phyloP scores from a whole-genome alignment of 108 stramenopile species.

The Nannochloropsis salina region DNA sequence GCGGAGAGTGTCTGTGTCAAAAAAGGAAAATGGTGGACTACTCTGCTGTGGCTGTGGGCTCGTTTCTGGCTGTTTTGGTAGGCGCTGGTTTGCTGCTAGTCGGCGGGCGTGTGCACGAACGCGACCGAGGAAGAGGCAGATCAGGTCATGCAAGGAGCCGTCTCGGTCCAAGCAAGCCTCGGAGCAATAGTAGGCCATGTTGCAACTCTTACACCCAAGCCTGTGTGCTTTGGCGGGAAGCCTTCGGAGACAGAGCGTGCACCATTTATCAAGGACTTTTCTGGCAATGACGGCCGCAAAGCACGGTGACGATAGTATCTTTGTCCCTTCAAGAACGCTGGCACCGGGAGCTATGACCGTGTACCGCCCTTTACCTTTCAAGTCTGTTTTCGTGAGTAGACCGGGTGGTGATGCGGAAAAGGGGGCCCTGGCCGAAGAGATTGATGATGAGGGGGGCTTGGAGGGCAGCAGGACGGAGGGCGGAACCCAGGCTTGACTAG shows the following conservation, averaged over 20 bases:
- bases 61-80: background rate
- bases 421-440: background rate
- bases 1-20: background rate
- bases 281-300: background rate
- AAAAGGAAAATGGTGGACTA: background rate
- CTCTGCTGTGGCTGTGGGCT: background rate
- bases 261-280: background rate
- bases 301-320: background rate
- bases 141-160: background rate
- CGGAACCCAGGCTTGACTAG: background rate
- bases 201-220: background rate
- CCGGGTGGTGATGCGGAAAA: background rate
- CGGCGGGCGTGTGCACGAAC: background rate
- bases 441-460: background rate
- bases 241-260: background rate
- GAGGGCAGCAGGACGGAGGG: background rate
- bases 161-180: background rate
- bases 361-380: background rate
- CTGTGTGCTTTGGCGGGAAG: background rate
- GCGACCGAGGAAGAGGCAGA: background rate
- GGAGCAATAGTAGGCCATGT: background rate
- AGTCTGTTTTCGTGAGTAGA: constrained; percentile 1
- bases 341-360: background rate
- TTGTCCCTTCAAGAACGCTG: background rate
- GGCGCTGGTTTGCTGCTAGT: background rate